Percentiles rank a stretch among this genome's conserved stretches.
Evolutionary conservation across 140 eudicot species (phyloP).

Genomic region (Cichorium intybus): DNA sequence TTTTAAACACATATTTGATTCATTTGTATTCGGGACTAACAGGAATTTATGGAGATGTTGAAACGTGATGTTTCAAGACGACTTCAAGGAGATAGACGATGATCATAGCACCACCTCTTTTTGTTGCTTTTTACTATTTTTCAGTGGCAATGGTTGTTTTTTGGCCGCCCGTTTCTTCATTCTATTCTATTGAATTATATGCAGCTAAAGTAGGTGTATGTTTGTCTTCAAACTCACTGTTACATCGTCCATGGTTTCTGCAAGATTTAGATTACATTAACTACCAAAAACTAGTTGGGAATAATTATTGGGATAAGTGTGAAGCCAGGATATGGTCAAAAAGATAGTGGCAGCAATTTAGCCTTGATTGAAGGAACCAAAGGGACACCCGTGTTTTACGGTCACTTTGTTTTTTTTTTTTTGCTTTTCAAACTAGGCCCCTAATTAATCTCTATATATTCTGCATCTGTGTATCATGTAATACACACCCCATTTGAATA

Average conservation of each 20-base stretch:
- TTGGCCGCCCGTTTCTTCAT: neutral
- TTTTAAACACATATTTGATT: neutral
- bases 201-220: too few species aligned
- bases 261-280: neutral
- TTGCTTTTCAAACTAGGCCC: too few species aligned
- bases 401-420: too few species aligned
- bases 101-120: neutral
- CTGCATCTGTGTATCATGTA: too few species aligned
- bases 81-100: conserved; percentile 37
- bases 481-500: too few species aligned
- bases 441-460: too few species aligned
- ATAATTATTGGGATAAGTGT: too few species aligned
- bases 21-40: conserved; percentile 3
- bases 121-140: neutral
- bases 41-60: conserved; percentile 71
- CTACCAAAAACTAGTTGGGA: neutral
- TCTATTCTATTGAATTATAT: neutral
- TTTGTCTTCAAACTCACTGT: neutral
- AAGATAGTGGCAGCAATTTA: too few species aligned
- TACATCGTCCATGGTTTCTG: neutral
- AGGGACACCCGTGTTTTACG: too few species aligned
- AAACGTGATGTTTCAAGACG: conserved; percentile 53
- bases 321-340: too few species aligned
- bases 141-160: neutral
- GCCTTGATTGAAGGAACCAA: too few species aligned